These are phyloP conservation scores for Ophiostoma montium DNA, from an alignment of 2,329 filamentous ascomycete genomes.

Conservation along the genomic window DNA sequence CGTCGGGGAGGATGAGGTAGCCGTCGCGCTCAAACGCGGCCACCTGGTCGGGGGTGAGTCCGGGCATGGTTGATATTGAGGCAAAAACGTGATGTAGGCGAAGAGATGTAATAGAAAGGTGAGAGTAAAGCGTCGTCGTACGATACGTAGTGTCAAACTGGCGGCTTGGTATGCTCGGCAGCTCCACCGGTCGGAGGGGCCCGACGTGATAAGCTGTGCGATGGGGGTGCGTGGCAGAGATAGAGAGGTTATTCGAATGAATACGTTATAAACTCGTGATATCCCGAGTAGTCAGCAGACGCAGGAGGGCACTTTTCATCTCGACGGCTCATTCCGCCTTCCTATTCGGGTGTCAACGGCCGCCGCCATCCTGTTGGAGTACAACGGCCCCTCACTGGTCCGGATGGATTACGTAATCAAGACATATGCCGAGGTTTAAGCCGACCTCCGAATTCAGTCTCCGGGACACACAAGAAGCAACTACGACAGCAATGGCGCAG, in stretches of 20 bases:
- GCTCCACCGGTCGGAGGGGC: background rate
- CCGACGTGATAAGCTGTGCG: background rate
- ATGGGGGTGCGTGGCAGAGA: background rate
- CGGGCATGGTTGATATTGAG: constrained; percentile 18
- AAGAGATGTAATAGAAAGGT: background rate
- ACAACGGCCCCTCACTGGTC: too few species aligned
- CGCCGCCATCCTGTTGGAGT: too few species aligned
- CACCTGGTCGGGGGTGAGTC: constrained; percentile 60
- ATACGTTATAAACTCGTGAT: too few species aligned
- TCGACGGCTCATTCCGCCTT: background rate
- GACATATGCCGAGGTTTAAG: background rate
- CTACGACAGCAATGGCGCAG: constrained; percentile 8
- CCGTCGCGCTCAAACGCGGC: constrained; percentile 65
- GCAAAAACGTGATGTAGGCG: background rate
- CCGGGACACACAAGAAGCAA: too few species aligned
- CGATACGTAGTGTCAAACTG: background rate
- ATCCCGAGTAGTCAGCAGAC: too few species aligned
- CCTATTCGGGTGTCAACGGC: background rate
- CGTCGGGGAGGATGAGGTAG: constrained; percentile 75
- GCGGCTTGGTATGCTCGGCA: background rate
- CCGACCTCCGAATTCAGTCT: background rate
- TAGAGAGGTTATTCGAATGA: background rate
- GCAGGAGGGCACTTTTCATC: too few species aligned
- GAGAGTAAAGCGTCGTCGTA: background rate
- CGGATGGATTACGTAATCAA: too few species aligned